Percentiles rank a stretch among this genome's conserved stretches.
Evolutionary conservation across 2,329 filamentous ascomycete species (phyloP).

Genomic region (Coleophoma crateriformis): DNA sequence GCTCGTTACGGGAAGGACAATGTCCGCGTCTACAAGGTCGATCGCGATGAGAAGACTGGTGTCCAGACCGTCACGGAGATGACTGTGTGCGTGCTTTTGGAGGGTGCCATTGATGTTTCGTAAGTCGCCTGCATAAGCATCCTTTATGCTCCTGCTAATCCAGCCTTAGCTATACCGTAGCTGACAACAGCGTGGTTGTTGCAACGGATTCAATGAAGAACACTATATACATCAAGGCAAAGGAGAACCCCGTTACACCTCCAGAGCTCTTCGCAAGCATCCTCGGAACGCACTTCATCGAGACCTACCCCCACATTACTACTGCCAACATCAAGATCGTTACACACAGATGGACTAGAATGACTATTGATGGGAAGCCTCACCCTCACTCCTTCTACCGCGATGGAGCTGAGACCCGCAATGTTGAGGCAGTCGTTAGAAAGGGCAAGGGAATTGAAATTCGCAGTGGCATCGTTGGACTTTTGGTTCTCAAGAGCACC

Average conservation of each 20-base stretch:
- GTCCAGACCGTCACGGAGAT: conserved; percentile 87
- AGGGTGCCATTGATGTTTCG: conserved; percentile 86
- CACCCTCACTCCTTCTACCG: conserved; percentile 95
- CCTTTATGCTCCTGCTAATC: conserved; percentile 12
- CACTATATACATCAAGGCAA: conserved; percentile 90
- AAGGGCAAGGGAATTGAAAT: conserved; percentile 68
- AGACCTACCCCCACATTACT: conserved; percentile 83
- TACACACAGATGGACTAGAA: conserved; percentile 87
- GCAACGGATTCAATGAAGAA: conserved; percentile 99
- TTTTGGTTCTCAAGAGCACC: conserved; percentile 93
- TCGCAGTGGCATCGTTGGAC: conserved; percentile 70
- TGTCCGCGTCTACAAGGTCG: conserved; percentile 93
- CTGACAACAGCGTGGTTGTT: conserved; percentile 92
- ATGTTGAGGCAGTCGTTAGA: conserved; percentile 67
- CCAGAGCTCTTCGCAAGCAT: conserved; percentile 88
- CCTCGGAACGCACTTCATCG: conserved; percentile 82
- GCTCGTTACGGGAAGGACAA: conserved; percentile 94
- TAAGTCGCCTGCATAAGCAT: conserved; percentile 33
- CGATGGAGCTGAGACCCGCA: conserved; percentile 82
- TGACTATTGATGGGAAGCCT: conserved; percentile 79
- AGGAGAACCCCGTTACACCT: conserved; percentile 85
- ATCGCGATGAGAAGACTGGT: conserved; percentile 70
- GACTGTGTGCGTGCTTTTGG: conserved; percentile 87
- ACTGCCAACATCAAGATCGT: conserved; percentile 75
- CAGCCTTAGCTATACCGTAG: conserved; percentile 70